Conservation (phyloP, 805 yeast species). For the Lipomyces yamanashiensis region DNA sequence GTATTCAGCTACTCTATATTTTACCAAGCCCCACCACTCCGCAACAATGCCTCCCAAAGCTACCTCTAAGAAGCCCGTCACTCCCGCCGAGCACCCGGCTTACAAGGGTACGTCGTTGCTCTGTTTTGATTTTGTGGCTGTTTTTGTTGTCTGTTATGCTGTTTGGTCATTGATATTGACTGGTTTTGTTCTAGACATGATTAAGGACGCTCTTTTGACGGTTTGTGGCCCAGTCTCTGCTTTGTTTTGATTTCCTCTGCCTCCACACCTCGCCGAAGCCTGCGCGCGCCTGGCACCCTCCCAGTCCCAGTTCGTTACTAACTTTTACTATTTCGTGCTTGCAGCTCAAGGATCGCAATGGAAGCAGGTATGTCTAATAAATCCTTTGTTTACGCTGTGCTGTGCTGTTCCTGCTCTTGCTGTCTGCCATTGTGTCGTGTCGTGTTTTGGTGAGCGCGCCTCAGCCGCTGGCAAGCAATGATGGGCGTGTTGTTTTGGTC, state of each 20-base stretch:
- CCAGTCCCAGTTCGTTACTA: background rate
- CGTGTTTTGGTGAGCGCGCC: conserved; percentile 6
- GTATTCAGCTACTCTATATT: background rate
- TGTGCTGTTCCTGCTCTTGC: conserved; percentile 2
- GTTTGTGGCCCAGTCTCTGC: conserved; percentile 17
- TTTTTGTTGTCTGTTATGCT: background rate
- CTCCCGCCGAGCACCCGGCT: conserved; percentile 43
- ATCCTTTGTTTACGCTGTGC: background rate
- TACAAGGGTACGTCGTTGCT: conserved; percentile 46
- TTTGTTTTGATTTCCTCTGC: conserved; percentile 3
- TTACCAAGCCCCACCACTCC: background rate
- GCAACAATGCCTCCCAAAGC: conserved; percentile 39
- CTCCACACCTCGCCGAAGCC: background rate
- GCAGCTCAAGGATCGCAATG: conserved; percentile 77
- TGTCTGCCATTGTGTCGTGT: background rate
- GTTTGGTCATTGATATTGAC: conserved; percentile 35
- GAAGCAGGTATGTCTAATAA: conserved; percentile 44
- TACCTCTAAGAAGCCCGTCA: conserved; percentile 39
- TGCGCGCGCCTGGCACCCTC: background rate
- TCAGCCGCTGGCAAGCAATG: background rate
- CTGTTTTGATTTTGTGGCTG: background rate
- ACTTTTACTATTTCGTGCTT: conserved; percentile 33
- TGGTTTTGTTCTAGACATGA: conserved; percentile 53
- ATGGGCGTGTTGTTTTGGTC: conserved; percentile 6
- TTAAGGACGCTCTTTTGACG: conserved; percentile 62